Conservation (phyloP, 805 yeast genomes). For the Candida vaughaniae region DNA sequence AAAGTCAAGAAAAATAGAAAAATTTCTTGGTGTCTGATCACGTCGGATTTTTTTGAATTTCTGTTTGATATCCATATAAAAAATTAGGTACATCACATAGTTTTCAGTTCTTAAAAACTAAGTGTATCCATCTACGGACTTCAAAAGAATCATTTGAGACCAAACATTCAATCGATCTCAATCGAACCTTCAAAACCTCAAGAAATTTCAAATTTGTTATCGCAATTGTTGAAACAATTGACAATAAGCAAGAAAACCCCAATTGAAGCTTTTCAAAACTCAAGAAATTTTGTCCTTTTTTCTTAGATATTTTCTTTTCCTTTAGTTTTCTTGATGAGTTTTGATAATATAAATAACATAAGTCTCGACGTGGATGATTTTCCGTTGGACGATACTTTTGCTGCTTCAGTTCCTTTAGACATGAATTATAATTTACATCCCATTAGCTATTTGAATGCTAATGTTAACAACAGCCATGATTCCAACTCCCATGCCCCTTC, state of each 20-base stretch:
- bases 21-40: neutral
- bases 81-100: too few relatives aligned
- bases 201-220: too few relatives aligned
- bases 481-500: neutral
- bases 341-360: slow-evolving; percentile 9
- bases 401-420: neutral
- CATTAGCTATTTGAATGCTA: slow-evolving; percentile 43
- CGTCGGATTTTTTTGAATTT: too few relatives aligned
- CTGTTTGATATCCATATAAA: too few relatives aligned
- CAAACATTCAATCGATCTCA: too few relatives aligned
- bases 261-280: neutral
- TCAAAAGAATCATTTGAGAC: too few relatives aligned
- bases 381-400: neutral
- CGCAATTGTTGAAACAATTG: too few relatives aligned
- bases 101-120: too few relatives aligned
- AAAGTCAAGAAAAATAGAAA: neutral
- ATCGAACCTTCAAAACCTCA: too few relatives aligned
- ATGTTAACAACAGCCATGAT: slow-evolving; percentile 4
- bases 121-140: too few relatives aligned
- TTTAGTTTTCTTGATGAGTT: slow-evolving; percentile 2
- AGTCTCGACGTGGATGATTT: slow-evolving; percentile 7
- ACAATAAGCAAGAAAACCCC: neutral
- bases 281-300: neutral
- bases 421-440: slow-evolving; percentile 47
- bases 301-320: neutral